Conservation (phyloP, 1,139 yeast species). For the Geotrichum histeridarum region DNA sequence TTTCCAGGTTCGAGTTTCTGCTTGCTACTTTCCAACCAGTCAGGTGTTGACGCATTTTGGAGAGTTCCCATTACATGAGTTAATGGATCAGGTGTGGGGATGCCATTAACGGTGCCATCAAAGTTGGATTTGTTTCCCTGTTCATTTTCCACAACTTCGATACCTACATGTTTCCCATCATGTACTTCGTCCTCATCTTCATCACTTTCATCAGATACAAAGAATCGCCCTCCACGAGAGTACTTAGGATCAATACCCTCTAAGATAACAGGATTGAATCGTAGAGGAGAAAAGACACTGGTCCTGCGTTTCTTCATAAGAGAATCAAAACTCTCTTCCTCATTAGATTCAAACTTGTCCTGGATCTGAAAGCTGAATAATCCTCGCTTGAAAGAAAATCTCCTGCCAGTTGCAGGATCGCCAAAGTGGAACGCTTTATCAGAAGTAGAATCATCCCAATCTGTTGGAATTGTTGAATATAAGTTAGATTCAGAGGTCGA, state of each 20-base stretch:
- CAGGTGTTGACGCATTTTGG: constrained; percentile 17
- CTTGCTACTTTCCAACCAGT: constrained; percentile 10
- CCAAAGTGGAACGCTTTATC: background rate
- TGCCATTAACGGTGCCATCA: constrained; percentile 2
- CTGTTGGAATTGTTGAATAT: background rate
- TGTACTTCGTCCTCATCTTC: constrained; percentile 23
- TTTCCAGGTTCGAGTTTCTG: background rate
- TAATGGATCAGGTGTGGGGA: constrained; percentile 17
- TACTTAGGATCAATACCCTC: constrained; percentile 76
- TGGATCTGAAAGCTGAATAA: background rate
- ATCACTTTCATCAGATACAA: constrained; percentile 41
- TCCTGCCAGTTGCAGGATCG: background rate
- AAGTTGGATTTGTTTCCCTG: background rate
- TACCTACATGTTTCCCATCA: background rate
- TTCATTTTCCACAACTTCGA: constrained; percentile 14
- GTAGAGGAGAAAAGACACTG: constrained; percentile 65
- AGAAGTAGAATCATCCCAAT: background rate
- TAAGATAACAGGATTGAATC: constrained; percentile 72
- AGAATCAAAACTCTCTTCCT: background rate
- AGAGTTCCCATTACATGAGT: constrained; percentile 13
- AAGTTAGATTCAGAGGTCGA: background rate
- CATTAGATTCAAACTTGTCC: background rate
- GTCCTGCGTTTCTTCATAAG: constrained; percentile 41
- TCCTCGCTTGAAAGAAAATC: constrained; percentile 8
- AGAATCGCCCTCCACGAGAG: constrained; percentile 80